Base-by-base conservation (phyloP, 768 basidiomycete genomes). In the Calocybe indica region DNA sequence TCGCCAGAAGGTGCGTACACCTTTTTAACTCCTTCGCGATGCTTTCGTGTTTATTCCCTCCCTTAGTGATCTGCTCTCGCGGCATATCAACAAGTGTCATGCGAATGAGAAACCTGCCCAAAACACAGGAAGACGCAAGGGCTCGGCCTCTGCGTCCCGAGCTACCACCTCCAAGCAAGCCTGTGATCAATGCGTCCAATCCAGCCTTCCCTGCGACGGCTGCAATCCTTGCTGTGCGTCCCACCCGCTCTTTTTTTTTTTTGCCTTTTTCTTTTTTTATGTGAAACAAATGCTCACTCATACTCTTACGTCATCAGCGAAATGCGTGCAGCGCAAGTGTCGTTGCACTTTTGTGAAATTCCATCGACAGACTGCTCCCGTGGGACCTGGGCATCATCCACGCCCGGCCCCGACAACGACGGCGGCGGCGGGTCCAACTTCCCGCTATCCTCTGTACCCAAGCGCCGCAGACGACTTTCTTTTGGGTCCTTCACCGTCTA, bases 21-120 rank as follows among this genome's bases (percentile, higher is more conserved):
- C 28, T 43, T 52, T 47, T 44, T 34, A 37, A 43, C 6, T 14
- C 44, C 49, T 43, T 37, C 31, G 43, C 43, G 22, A 36, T 47
- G 40, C 44, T 14, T 43, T 28, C 37, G 14, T 15, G 41, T 37
- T 53, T 48, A n/a, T n/a, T n/a, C n/a, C n/a, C n/a, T 35, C 13
- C 12, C 34, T 5, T 55, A 90, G 88, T 61, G 90, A 92, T 70
- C 74, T 92, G 3, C 80, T 92, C 38, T 89, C 90, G 5, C 70
- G 90, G 55, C 90, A 92, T 56, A 74, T 91, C 52, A 91, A 92
- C 65, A 92, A 92, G 57, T 92, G 90, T 57, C 90, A 92, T 61
- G 79, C 88, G 3, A 76, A 76, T 54, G 87, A 90, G 70, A 88
- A 87, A 56, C 69, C 72, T 1, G 55, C 68, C 5, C 67, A 71